Conservation (phyloP, 148 eudicot genomes). For the Chenopodium berlandieri region DNA sequence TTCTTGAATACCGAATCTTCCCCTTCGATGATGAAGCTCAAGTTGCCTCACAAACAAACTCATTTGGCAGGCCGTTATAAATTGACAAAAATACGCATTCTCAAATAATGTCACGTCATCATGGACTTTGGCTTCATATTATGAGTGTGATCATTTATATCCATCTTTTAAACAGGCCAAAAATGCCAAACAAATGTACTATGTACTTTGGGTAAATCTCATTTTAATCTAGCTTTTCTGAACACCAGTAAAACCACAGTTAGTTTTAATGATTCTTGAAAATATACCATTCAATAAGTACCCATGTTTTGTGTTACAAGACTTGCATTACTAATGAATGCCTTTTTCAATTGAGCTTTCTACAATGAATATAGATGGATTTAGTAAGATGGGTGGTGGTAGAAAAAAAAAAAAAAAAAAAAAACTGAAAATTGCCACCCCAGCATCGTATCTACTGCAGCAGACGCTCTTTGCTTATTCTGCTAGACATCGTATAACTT, state of each 20-base stretch:
- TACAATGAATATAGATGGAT: constrained; percentile 28
- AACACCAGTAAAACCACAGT: background rate
- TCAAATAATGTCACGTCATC: too few relatives aligned
- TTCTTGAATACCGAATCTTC: too few relatives aligned
- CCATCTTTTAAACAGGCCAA: too few relatives aligned
- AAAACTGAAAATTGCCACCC: background rate
- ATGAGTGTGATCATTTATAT: too few relatives aligned
- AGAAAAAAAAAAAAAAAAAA: background rate
- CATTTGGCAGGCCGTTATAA: too few relatives aligned
- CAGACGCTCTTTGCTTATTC: constrained; percentile 18
- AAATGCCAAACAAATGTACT: too few relatives aligned
- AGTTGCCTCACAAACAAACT: too few relatives aligned
- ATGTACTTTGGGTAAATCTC: too few relatives aligned
- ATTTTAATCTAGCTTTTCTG: too few relatives aligned
- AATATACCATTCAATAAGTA: constrained; percentile 12
- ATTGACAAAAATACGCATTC: too few relatives aligned
- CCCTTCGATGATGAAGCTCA: too few relatives aligned
- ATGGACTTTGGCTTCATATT: too few relatives aligned
- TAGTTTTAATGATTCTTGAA: background rate
- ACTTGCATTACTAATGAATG: constrained; percentile 13
- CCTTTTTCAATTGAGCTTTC: constrained; percentile 20
- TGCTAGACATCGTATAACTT: constrained; percentile 26
- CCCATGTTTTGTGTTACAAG: constrained; percentile 21
- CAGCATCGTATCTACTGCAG: constrained; percentile 12
- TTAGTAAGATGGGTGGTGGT: background rate